These are phyloP conservation scores for Mantamonas sphyraenae DNA, from an alignment of 78 protist species.

Conservation along the genomic window DNA sequence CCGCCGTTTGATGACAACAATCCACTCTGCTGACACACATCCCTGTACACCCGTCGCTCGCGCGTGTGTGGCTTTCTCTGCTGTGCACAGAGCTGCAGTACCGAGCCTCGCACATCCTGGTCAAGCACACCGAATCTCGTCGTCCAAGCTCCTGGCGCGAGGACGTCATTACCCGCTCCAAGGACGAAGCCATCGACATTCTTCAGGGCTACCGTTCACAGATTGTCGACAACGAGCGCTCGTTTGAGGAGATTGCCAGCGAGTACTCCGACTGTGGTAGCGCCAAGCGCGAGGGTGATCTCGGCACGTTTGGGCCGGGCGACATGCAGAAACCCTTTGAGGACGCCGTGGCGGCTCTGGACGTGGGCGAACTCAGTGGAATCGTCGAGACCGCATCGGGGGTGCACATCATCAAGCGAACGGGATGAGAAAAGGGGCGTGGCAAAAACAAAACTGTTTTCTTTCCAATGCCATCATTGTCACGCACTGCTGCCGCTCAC, in stretches of 20 bases:
- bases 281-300: conserved; percentile 22
- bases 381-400: conserved; percentile 2
- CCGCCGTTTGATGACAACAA: no score
- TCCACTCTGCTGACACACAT: no score
- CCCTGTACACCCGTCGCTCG: no score
- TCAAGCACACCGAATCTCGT: conserved; percentile 17
- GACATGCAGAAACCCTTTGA: conserved; percentile 26
- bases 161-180: background rate
- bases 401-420: conserved; percentile 7
- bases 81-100: no score
- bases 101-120: conserved; percentile 27
- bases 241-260: background rate
- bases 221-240: background rate
- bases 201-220: background rate
- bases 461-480: no score
- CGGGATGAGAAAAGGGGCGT: conserved; percentile 7
- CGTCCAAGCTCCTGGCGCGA: conserved; percentile 2
- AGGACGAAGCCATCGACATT: background rate
- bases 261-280: background rate
- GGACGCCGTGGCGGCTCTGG: background rate
- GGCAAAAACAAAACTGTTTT: no score
- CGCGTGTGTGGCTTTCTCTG: no score
- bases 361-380: background rate
- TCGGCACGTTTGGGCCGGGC: conserved; percentile 21
- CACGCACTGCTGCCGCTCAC: no score